phyloP scores from a whole-genome alignment of 163 green algal genomes.

The Chlamydomonas reinhardtii region DNA sequence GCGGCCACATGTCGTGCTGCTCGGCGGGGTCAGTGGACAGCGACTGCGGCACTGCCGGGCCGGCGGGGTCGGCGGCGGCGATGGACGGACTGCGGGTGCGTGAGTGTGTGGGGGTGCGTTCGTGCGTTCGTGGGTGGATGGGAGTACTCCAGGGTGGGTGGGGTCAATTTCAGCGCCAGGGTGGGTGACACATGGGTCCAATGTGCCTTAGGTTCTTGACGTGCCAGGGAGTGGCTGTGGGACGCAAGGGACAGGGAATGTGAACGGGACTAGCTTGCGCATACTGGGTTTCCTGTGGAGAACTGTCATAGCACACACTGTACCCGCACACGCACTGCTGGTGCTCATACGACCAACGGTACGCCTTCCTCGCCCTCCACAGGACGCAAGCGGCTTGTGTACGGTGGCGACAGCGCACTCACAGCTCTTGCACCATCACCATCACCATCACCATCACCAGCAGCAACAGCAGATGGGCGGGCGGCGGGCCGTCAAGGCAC shows the following conservation, averaged over 20 bases:
- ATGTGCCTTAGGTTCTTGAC: too few species aligned
- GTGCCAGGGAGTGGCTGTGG: neutral
- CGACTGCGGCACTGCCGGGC: neutral
- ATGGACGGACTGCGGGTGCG: constrained; percentile 20
- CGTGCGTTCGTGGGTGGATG: neutral
- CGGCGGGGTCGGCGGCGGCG: neutral
- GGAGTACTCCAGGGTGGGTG: too few species aligned
- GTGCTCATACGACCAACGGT: too few species aligned
- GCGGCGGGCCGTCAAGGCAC: constrained; percentile 35
- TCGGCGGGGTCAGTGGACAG: constrained; percentile 23
- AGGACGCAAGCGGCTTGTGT: neutral
- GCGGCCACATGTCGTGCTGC: neutral
- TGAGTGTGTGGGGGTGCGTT: neutral
- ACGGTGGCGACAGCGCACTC: neutral
- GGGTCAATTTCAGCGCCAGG: too few species aligned
- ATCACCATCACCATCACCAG: neutral
- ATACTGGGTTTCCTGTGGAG: too few species aligned
- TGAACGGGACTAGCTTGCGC: too few species aligned
- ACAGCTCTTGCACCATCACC: neutral
- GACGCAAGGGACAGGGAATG: too few species aligned
- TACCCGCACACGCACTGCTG: neutral
- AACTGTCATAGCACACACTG: neutral
- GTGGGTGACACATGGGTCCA: too few species aligned
- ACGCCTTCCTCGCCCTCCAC: neutral
- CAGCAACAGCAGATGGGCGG: neutral